A percentile compares a stretch with the other conserved stretches of the same genome.
phyloP scores from a whole-genome alignment of 768 basidiomycete species.

The Lactarius vividus region DNA sequence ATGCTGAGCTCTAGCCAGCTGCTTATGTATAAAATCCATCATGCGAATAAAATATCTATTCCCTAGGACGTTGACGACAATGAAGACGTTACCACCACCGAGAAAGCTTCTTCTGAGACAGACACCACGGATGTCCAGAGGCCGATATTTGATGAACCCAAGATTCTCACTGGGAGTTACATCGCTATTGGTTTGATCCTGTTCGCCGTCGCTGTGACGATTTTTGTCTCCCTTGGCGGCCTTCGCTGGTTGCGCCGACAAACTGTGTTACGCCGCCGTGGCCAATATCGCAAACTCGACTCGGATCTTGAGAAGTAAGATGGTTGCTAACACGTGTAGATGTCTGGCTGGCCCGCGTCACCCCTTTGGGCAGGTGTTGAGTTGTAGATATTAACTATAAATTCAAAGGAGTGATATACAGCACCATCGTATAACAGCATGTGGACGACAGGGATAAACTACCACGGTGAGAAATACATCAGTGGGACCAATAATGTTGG shows the following conservation, averaged over 20 bases:
- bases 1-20: slow-evolving; percentile 80
- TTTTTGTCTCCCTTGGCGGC: slow-evolving; percentile 25
- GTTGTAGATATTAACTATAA: slow-evolving; percentile 6
- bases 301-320: slow-evolving; percentile 23
- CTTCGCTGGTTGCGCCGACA: slow-evolving; percentile 22
- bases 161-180: slow-evolving; percentile 28
- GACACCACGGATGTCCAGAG: background rate
- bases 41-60: slow-evolving; percentile 33
- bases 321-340: background rate
- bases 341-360: background rate
- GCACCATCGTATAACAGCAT: background rate
- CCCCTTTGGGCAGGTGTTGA: background rate
- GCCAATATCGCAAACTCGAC: slow-evolving; percentile 22
- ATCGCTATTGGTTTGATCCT: slow-evolving; percentile 35
- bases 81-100: slow-evolving; percentile 22
- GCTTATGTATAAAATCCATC: slow-evolving; percentile 30
- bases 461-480: background rate
- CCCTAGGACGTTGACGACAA: slow-evolving; percentile 27
- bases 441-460: background rate
- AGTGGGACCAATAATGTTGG: background rate
- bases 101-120: slow-evolving; percentile 11
- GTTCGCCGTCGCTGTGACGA: slow-evolving; percentile 27
- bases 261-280: slow-evolving; percentile 13
- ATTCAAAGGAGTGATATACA: slow-evolving; percentile 1
- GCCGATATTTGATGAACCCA: slow-evolving; percentile 24